These are phyloP conservation scores for Solanum megistacrolobum DNA, from an alignment of 257 asterid species.

Conservation along the genomic window DNA sequence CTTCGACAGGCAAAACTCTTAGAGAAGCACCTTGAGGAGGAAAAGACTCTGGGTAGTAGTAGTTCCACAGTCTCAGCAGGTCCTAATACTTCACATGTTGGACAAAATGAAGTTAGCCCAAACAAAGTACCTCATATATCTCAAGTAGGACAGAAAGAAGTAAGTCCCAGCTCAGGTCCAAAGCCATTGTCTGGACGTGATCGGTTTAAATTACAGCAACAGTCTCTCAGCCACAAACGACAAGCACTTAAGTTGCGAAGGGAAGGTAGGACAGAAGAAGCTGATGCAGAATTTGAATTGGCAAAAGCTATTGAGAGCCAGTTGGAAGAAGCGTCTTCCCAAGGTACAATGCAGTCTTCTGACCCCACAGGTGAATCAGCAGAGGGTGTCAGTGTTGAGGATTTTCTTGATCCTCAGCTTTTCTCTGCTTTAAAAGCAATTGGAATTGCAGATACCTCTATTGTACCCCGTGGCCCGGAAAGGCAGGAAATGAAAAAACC, in stretches of 20 bases:
- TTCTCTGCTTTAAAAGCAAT: constrained; percentile 70
- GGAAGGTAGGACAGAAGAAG: constrained; percentile 77
- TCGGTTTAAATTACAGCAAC: constrained; percentile 68
- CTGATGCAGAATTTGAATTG: constrained; percentile 66
- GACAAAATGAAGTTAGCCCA: constrained; percentile 39
- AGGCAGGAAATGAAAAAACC: constrained; percentile 17
- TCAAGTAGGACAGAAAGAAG: constrained; percentile 29
- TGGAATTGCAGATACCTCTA: constrained; percentile 36
- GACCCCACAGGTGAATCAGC: constrained; percentile 15
- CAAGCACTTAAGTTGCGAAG: constrained; percentile 74
- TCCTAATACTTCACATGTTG: constrained; percentile 29
- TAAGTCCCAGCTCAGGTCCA: constrained; percentile 41
- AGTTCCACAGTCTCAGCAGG: constrained; percentile 21
- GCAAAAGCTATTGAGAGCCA: constrained; percentile 73
- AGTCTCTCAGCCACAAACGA: constrained; percentile 77
- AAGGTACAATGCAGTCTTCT: constrained; percentile 16
- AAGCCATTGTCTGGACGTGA: constrained; percentile 71
- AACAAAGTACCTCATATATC: constrained; percentile 18
- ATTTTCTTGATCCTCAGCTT: constrained; percentile 89
- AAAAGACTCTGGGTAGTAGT: constrained; percentile 11
- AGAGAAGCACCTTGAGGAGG: constrained; percentile 51
- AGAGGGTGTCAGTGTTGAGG: constrained; percentile 50
- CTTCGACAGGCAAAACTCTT: constrained; percentile 74
- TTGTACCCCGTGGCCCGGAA: constrained; percentile 18
- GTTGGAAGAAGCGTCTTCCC: constrained; percentile 44